These are phyloP conservation scores for Sporothrix pseudoabietina DNA, from an alignment of 2,329 filamentous ascomycete species.

Conservation along the genomic window DNA sequence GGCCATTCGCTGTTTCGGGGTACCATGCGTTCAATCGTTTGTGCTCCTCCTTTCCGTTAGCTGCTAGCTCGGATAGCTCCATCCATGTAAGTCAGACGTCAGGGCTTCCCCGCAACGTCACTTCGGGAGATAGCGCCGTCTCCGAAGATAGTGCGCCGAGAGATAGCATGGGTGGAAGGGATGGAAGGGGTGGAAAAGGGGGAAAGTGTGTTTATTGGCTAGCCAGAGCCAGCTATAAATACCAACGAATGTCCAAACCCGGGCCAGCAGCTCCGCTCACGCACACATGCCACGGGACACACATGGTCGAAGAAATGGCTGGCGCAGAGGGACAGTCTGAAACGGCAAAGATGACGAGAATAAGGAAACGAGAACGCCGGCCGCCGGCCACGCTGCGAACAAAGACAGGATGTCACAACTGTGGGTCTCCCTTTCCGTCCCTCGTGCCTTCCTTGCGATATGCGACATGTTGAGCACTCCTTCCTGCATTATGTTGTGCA, in stretches of 20 bases:
- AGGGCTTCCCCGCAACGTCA: conserved; percentile 11
- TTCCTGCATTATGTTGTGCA: background rate
- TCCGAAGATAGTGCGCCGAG: conserved; percentile 8
- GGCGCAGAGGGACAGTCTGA: background rate
- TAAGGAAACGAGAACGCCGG: conserved; percentile 11
- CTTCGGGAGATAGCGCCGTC: conserved; percentile 7
- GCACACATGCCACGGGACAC: background rate
- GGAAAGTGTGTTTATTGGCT: conserved; percentile 23
- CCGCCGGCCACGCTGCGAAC: conserved; percentile 9
- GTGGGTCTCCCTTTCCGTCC: background rate
- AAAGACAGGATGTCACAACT: conserved; percentile 23
- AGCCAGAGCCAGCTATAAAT: background rate
- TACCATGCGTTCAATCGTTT: background rate
- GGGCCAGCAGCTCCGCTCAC: background rate
- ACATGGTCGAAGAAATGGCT: background rate
- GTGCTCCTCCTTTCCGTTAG: background rate
- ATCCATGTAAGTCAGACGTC: background rate
- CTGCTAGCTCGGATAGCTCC: background rate
- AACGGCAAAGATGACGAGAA: background rate
- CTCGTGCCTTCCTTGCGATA: background rate
- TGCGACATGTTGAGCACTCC: background rate
- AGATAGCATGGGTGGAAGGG: background rate
- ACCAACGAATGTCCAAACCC: background rate
- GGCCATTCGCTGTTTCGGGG: conserved; percentile 15
- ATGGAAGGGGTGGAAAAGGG: background rate